phyloP scores from a whole-genome alignment of 495 filamentous ascomycete genomes.

The Aspergillus sclerotioniger region DNA sequence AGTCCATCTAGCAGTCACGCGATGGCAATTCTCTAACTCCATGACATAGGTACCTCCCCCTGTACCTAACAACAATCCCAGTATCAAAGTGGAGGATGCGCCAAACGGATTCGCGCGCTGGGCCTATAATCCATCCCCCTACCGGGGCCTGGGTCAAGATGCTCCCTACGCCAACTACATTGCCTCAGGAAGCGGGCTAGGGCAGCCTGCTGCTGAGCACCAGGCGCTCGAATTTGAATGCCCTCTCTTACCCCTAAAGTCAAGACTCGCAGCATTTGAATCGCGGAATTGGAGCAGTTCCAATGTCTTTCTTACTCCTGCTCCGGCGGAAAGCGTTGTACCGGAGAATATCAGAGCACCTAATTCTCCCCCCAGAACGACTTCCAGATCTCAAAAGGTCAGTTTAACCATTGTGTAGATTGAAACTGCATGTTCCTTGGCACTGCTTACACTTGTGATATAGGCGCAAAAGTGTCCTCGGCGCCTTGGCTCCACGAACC shows the following conservation, averaged over 20 bases:
- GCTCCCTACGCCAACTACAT: background rate
- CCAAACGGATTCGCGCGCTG: constrained; percentile 3
- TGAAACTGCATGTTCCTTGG: background rate
- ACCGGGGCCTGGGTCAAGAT: background rate
- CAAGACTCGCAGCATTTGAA: background rate
- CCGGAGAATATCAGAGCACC: background rate
- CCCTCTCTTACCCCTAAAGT: background rate
- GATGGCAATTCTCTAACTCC: background rate
- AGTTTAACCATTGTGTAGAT: background rate
- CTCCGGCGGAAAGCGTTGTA: background rate
- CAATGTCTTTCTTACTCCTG: background rate
- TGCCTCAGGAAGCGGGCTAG: background rate
- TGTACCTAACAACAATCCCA: background rate
- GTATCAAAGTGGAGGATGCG: background rate
- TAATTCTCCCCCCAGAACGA: background rate
- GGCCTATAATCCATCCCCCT: constrained; percentile 9
- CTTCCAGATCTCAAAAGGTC: background rate
- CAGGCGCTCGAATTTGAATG: background rate
- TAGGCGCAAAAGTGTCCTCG: background rate
- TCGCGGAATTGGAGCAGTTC: background rate
- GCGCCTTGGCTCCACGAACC: constrained; percentile 6
- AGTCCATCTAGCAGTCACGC: background rate
- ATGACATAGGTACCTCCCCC: background rate
- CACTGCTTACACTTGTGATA: background rate
- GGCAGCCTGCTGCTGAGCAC: background rate